These are phyloP conservation scores for Trichoderma aggressivum DNA, from an alignment of 2,329 filamentous ascomycete genomes.

Conservation along the genomic window DNA sequence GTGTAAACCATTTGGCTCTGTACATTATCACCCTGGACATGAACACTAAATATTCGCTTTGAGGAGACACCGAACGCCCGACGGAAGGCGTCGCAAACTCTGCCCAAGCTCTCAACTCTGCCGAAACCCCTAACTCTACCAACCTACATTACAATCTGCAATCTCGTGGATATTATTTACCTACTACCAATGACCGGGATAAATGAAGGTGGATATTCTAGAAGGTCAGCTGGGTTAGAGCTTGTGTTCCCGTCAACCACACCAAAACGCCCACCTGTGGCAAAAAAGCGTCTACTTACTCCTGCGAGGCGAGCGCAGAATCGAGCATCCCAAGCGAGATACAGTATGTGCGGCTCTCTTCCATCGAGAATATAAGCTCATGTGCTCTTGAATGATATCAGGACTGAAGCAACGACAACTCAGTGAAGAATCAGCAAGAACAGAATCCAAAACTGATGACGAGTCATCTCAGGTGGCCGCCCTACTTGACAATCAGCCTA, in stretches of 20 bases:
- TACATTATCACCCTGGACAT: not conserved
- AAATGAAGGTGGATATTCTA: not conserved
- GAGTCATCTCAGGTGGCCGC: not conserved
- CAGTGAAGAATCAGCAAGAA: not conserved
- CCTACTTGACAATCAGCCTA: not conserved
- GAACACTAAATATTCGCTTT: too few species aligned
- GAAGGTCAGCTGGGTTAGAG: not conserved
- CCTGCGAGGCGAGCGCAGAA: not conserved
- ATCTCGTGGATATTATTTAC: not conserved
- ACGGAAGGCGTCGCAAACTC: not conserved
- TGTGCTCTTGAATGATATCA: not conserved
- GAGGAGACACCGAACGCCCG: not conserved
- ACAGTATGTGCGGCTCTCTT: not conserved
- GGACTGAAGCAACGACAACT: not conserved
- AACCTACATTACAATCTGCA: not conserved
- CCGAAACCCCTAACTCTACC: not conserved
- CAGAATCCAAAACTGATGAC: not conserved
- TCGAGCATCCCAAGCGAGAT: not conserved
- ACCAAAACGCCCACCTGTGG: not conserved
- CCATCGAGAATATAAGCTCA: not conserved
- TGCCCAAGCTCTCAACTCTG: not conserved
- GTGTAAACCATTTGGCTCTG: too few species aligned
- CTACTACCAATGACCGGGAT: not conserved
- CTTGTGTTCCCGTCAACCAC: not conserved
- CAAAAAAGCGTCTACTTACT: not conserved